Conservation (phyloP, 2,329 filamentous ascomycete genomes). For the Colletotrichum plurivorum region DNA sequence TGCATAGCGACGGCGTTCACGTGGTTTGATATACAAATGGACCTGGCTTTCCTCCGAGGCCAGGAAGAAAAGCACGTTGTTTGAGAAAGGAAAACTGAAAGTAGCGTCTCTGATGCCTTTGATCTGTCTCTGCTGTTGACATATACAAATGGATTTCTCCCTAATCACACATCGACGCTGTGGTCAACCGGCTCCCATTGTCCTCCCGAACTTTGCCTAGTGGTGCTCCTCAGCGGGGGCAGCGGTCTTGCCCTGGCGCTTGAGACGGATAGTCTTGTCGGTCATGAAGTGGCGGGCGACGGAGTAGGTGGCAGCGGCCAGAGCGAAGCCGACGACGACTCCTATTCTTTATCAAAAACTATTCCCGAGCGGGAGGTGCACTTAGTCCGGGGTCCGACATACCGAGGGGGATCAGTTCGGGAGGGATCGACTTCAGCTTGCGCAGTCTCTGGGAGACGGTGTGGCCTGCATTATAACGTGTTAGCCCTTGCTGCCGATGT, state of each 20-base stretch:
- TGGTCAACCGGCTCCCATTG: conserved; percentile 30
- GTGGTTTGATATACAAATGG: conserved; percentile 36
- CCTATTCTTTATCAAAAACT: conserved; percentile 63
- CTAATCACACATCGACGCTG: conserved; percentile 40
- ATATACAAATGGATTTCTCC: conserved; percentile 40
- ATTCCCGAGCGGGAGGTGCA: neutral
- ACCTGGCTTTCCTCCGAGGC: conserved; percentile 22
- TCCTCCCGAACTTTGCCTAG: conserved; percentile 44
- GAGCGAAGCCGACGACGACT: conserved; percentile 88
- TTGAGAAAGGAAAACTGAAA: conserved; percentile 37
- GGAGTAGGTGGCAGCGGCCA: conserved; percentile 87
- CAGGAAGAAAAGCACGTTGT: conserved; percentile 19
- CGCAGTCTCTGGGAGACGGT: conserved; percentile 96
- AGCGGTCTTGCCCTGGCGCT: conserved; percentile 70
- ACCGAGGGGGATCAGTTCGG: conserved; percentile 96
- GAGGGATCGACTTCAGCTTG: conserved; percentile 89
- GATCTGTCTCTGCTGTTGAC: conserved; percentile 41
- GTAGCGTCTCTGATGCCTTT: conserved; percentile 37
- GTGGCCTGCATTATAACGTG: conserved; percentile 75
- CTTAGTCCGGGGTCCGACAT: conserved; percentile 56
- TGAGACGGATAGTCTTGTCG: conserved; percentile 93
- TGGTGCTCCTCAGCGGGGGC: conserved; percentile 57
- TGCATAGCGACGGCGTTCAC: conserved; percentile 64
- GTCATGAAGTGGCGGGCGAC: conserved; percentile 83
- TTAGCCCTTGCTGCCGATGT: conserved; percentile 32